phyloP scores from a whole-genome alignment of 2,329 filamentous ascomycete species.

The Alternaria alternata region DNA sequence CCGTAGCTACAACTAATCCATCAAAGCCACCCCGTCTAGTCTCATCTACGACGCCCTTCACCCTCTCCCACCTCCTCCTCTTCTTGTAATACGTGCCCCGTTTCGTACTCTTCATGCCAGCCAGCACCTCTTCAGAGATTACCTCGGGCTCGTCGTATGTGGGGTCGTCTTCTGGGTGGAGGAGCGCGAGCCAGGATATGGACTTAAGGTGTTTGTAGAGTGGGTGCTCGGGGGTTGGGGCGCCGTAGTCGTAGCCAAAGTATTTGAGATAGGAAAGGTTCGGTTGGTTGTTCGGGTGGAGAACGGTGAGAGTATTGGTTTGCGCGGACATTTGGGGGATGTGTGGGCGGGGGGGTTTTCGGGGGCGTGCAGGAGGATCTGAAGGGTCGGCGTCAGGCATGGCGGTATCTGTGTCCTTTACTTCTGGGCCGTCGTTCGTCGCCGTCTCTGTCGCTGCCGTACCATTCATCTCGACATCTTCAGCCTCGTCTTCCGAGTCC shows the following conservation, averaged over 20 bases:
- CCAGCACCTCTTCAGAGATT: slow-evolving; percentile 68
- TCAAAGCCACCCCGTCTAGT: slow-evolving; percentile 80
- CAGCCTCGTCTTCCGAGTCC: slow-evolving; percentile 25
- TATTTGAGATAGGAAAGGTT: slow-evolving; percentile 89
- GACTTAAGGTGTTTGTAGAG: slow-evolving; percentile 82
- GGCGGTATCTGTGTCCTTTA: slow-evolving; percentile 5
- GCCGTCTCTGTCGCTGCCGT: background rate
- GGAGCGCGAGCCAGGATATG: slow-evolving; percentile 89
- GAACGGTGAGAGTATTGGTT: slow-evolving; percentile 79
- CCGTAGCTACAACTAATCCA: slow-evolving; percentile 80
- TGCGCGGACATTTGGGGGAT: slow-evolving; percentile 68
- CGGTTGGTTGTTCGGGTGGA: slow-evolving; percentile 84
- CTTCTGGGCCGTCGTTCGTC: background rate
- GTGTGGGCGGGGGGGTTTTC: slow-evolving; percentile 43
- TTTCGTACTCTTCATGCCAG: slow-evolving; percentile 79
- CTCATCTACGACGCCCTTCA: slow-evolving; percentile 75
- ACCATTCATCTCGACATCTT: slow-evolving; percentile 6
- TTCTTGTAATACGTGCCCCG: slow-evolving; percentile 89
- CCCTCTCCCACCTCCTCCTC: slow-evolving; percentile 79
- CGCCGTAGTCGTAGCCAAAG: slow-evolving; percentile 81
- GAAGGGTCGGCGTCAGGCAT: slow-evolving; percentile 22
- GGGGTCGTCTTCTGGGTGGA: slow-evolving; percentile 77
- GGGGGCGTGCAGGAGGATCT: slow-evolving; percentile 32
- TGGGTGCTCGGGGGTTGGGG: slow-evolving; percentile 72
- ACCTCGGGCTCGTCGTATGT: slow-evolving; percentile 74